phyloP scores from a whole-genome alignment of 768 basidiomycete genomes.

The Pulveroboletus ravenelii region DNA sequence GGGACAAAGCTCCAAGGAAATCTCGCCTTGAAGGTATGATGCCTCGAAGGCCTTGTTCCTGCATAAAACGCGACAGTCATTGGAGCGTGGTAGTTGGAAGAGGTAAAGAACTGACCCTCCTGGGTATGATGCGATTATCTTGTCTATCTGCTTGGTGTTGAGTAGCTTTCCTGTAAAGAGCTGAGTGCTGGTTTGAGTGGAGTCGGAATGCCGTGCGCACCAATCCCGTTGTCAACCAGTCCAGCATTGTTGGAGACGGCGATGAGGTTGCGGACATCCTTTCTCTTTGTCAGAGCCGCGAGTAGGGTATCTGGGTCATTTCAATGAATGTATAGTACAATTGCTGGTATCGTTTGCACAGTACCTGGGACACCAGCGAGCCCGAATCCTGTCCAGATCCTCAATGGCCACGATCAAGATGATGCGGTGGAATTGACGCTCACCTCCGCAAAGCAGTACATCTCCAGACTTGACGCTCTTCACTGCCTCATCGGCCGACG shows the following conservation, averaged over 20 bases:
- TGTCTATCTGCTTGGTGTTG: constrained; percentile 69
- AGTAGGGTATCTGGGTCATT: constrained; percentile 68
- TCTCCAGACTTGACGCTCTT: constrained; percentile 79
- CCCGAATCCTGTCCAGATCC: constrained; percentile 64
- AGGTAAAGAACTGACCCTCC: constrained; percentile 53
- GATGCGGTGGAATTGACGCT: constrained; percentile 19
- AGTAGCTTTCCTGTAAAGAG: constrained; percentile 59
- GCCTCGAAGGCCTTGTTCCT: constrained; percentile 86
- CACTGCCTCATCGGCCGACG: constrained; percentile 77
- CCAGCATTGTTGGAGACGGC: constrained; percentile 91
- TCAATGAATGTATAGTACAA: not conserved
- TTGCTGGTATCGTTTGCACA: constrained; percentile 1
- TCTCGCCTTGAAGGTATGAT: constrained; percentile 73
- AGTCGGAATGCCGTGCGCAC: constrained; percentile 30
- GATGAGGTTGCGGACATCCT: constrained; percentile 68
- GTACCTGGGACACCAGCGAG: constrained; percentile 82
- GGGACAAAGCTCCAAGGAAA: constrained; percentile 84
- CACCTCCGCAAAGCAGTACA: constrained; percentile 77
- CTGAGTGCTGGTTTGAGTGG: not conserved
- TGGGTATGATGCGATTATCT: constrained; percentile 86
- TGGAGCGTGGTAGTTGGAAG: not conserved
- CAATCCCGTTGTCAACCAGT: constrained; percentile 62
- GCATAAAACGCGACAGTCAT: constrained; percentile 1
- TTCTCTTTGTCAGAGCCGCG: constrained; percentile 65
- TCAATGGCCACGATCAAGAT: not conserved